phyloP scores from a whole-genome alignment of 2,329 filamentous ascomycete species.

The Coleophoma crateriformis region DNA sequence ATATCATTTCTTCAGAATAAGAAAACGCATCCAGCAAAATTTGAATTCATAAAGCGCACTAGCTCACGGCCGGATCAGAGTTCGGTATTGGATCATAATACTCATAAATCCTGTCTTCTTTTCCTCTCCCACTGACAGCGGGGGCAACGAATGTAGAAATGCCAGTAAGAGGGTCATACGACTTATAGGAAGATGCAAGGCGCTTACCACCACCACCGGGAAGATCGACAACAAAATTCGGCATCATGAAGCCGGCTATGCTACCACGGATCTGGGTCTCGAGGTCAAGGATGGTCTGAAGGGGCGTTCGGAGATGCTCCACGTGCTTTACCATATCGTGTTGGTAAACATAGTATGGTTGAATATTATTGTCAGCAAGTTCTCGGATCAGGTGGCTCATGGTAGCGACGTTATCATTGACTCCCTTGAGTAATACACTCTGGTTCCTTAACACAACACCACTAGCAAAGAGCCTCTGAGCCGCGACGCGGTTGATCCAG shows the following conservation, averaged over 20 bases:
- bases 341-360: slow-evolving; percentile 62
- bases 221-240: slow-evolving; percentile 57
- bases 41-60: too few relatives aligned
- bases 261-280: slow-evolving; percentile 53
- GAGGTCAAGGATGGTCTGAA: slow-evolving; percentile 51
- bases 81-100: slow-evolving; percentile 46
- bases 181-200: slow-evolving; percentile 44
- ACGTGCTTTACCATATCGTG: slow-evolving; percentile 55
- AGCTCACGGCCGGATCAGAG: too few relatives aligned
- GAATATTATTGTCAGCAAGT: slow-evolving; percentile 50
- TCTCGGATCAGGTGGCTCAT: slow-evolving; percentile 48
- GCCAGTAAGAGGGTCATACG: slow-evolving; percentile 47
- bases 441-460: slow-evolving; percentile 55
- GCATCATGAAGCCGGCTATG: slow-evolving; percentile 58
- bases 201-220: slow-evolving; percentile 60
- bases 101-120: slow-evolving; percentile 42
- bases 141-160: slow-evolving; percentile 51
- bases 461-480: slow-evolving; percentile 41
- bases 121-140: slow-evolving; percentile 39
- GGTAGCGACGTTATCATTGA: slow-evolving; percentile 49
- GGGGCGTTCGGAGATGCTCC: slow-evolving; percentile 57
- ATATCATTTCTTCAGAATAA: too few relatives aligned
- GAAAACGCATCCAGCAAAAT: too few relatives aligned
- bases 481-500: slow-evolving; percentile 50
- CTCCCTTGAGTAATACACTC: slow-evolving; percentile 49